phyloP scores from a whole-genome alignment of 768 basidiomycete species.

The Rhodotorula graminis region DNA sequence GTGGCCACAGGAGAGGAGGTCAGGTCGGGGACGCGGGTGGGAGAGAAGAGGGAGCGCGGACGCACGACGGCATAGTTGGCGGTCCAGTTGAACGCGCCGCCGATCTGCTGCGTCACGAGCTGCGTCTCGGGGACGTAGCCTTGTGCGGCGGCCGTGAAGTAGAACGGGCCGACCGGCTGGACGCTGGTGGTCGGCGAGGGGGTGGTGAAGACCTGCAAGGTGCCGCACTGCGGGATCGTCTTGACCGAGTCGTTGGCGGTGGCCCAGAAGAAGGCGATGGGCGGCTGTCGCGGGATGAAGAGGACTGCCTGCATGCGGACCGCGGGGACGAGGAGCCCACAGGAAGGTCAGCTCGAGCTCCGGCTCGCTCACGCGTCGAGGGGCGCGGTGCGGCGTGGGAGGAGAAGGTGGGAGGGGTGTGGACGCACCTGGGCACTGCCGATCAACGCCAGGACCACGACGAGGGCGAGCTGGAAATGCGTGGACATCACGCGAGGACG shows the following conservation, averaged over 20 bases:
- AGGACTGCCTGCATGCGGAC: too few species aligned
- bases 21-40: too few species aligned
- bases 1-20: too few species aligned
- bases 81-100: not conserved
- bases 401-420: too few species aligned
- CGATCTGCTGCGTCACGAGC: not conserved
- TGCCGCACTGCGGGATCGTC: conserved; percentile 12
- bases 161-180: conserved; percentile 1
- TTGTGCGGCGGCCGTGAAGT: conserved; percentile 6
- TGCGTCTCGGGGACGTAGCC: not conserved
- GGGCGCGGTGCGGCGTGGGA: too few species aligned
- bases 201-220: conserved; percentile 1
- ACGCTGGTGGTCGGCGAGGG: not conserved
- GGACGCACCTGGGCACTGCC: too few species aligned
- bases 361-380: too few species aligned
- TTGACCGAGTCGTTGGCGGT: conserved; percentile 1
- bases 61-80: not conserved
- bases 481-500: too few species aligned
- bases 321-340: too few species aligned
- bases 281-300: not conserved
- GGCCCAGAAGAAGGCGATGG: conserved; percentile 28
- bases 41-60: not conserved
- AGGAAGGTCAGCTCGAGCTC: too few species aligned
- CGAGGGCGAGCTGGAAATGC: too few species aligned
- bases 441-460: too few species aligned